These are phyloP conservation scores for Phycomyces nitens DNA, from an alignment of 192 early-diverging fungal species.

Conservation along the genomic window DNA sequence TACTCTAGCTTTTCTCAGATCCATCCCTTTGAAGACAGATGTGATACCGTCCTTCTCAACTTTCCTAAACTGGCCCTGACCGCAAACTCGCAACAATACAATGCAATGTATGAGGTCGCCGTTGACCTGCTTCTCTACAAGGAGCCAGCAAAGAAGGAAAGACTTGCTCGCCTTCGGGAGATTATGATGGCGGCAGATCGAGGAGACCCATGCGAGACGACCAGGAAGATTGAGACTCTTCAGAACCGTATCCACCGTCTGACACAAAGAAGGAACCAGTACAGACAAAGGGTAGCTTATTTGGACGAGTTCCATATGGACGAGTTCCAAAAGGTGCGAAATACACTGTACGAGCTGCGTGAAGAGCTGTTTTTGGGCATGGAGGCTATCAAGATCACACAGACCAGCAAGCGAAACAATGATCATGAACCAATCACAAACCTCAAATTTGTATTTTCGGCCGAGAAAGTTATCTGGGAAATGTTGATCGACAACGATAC, in stretches of 20 bases:
- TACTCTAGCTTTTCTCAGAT: slow-evolving; percentile 12
- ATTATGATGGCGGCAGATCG: slow-evolving; percentile 80
- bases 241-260: slow-evolving; percentile 58
- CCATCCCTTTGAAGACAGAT: slow-evolving; percentile 53
- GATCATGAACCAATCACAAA: slow-evolving; percentile 56
- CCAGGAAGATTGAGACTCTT: slow-evolving; percentile 53
- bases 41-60: slow-evolving; percentile 63
- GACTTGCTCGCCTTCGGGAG: slow-evolving; percentile 66
- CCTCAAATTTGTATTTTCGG: slow-evolving; percentile 50
- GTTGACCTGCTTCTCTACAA: slow-evolving; percentile 78
- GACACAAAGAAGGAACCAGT: slow-evolving; percentile 32
- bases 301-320: slow-evolving; percentile 27
- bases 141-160: slow-evolving; percentile 73
- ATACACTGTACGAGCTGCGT: slow-evolving; percentile 24
- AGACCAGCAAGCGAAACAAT: slow-evolving; percentile 52
- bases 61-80: slow-evolving; percentile 73
- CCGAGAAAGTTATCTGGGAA: slow-evolving; percentile 66
- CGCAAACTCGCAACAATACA: slow-evolving; percentile 75
- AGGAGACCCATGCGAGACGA: slow-evolving; percentile 56
- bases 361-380: slow-evolving; percentile 75
- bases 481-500: slow-evolving; percentile 66
- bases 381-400: slow-evolving; percentile 58
- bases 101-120: slow-evolving; percentile 67
- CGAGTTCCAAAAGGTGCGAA: slow-evolving; percentile 23
- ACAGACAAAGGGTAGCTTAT: slow-evolving; percentile 16